Base-by-base conservation (phyloP, 441 rosid genomes). In the Capsella rubella region DNA sequence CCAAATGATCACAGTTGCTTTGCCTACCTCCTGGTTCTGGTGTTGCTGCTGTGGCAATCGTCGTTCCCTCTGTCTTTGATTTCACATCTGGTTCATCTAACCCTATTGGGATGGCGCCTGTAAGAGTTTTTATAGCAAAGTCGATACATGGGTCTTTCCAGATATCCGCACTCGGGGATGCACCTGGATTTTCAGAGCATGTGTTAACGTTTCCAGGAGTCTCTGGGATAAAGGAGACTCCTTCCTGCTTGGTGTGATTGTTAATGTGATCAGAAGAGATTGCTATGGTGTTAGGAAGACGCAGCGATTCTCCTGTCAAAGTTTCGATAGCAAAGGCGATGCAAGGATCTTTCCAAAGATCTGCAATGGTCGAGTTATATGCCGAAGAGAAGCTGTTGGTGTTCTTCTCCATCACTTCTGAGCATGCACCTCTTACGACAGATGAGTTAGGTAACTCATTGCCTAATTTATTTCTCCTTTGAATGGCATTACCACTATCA, bases 271-370 rank as follows among this genome's bases (percentile, higher is more conserved):
- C 87, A 32, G 71, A n/a, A 56, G 88, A 79, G 29, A 64, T 49
- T 39, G 82, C 80, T 25, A 76, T 61, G 45, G 61, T 64, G 59
- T 73, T 80, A 14, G 85, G 80, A 75, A 76, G 82, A 21, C 76
- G 83, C 57, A 86, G 84, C 0, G 89, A 61, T 52, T 80, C 82
- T 65, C 92, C 99, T 0, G 53, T 49, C 5, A 49, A 28, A 5
- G 53, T 95, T 83, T 87, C 85, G 51, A 95, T 93, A 53, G 99
- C 99, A 83, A 95, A 95, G 49, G 97, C 99, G n/a, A 95, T 95
- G 85, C 99, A 95, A 45, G 99, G 99, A 77, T 95, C 99, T 37
- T 85, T 79, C 80, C 93, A 87, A 64, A 95, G 72, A 78, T 91
- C 95, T n/a, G 80, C 87, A 14, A 90, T 84, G 45, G 93, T 87